Evolutionary conservation across 345 rosid species (phyloP).

Genomic region (Eucalyptus decipiens): DNA sequence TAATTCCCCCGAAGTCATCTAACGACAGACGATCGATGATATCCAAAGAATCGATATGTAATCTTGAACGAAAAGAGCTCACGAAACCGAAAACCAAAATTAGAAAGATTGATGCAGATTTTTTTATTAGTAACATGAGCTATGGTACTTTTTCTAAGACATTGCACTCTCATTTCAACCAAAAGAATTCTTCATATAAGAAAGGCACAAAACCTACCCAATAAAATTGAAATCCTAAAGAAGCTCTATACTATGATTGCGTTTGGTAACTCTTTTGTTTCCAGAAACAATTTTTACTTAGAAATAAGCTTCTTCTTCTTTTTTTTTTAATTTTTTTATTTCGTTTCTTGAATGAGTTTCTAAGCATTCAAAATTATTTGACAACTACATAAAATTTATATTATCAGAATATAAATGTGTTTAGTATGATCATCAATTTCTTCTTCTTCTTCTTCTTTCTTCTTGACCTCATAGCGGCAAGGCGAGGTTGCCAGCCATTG

Average conservation of each 20-base stretch:
- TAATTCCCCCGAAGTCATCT: not conserved
- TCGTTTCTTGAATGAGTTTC: fast-evolving
- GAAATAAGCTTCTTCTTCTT: no score
- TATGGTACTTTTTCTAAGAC: not conserved
- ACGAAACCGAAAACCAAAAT: not conserved
- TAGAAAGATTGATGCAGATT: not conserved
- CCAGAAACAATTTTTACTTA: fast-evolving
- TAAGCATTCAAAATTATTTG: fast-evolving
- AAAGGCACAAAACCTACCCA: not conserved
- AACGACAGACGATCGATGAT: not conserved
- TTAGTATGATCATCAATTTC: no score
- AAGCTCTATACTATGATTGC: fast-evolving
- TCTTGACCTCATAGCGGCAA: fast-evolving
- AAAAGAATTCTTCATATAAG: not conserved
- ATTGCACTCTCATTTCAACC: not conserved
- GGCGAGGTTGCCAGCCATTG: fast-evolving
- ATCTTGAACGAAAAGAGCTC: not conserved
- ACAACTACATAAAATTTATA: no score
- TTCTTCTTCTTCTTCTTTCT: no score
- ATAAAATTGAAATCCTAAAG: not conserved
- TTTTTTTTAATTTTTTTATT: no score
- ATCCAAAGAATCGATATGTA: not conserved
- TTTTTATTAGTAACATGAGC: not conserved
- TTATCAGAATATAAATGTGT: fast-evolving
- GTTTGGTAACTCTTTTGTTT: no score